Evolutionary conservation across 441 rosid genomes (phyloP).

Genomic region (Pelargonium myrrhifolium): DNA sequence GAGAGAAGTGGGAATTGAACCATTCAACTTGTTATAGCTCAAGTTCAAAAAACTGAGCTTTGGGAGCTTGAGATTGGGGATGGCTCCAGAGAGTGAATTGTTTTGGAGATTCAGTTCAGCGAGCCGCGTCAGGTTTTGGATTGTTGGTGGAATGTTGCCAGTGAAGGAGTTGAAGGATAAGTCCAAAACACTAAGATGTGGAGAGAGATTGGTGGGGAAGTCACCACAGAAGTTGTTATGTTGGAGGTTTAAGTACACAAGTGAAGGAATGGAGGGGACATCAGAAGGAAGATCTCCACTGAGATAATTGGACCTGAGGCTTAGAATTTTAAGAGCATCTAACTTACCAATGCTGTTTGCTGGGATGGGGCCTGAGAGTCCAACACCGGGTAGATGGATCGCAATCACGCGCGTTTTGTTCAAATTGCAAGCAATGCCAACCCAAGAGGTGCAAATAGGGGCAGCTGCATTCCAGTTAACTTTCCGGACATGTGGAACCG

Average conservation of each 20-base stretch:
- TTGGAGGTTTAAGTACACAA: slow-evolving; percentile 45
- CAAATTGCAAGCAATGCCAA: slow-evolving; percentile 43
- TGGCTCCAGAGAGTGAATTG: slow-evolving; percentile 42
- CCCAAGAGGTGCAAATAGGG: slow-evolving; percentile 50
- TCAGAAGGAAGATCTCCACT: slow-evolving; percentile 45
- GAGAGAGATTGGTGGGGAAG: slow-evolving; percentile 26
- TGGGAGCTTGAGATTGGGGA: slow-evolving; percentile 34
- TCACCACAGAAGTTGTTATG: slow-evolving; percentile 43
- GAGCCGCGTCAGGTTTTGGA: slow-evolving; percentile 32
- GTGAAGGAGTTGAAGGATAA: slow-evolving; percentile 52
- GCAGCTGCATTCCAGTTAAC: slow-evolving; percentile 47
- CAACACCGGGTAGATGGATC: slow-evolving; percentile 50
- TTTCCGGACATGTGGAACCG: slow-evolving; percentile 45
- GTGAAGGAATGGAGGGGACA: slow-evolving; percentile 42
- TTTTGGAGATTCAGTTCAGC: slow-evolving; percentile 33
- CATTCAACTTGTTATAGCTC: slow-evolving; percentile 40
- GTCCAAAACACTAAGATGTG: slow-evolving; percentile 38
- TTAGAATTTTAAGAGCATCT: slow-evolving; percentile 39
- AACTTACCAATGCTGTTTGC: slow-evolving; percentile 38
- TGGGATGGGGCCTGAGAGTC: slow-evolving; percentile 47
- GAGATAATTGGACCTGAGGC: slow-evolving; percentile 54
- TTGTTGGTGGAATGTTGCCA: slow-evolving; percentile 34
- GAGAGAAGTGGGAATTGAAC: slow-evolving; percentile 40
- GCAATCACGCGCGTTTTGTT: slow-evolving; percentile 31
- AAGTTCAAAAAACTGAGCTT: slow-evolving; percentile 39